phyloP scores from a whole-genome alignment of 208 protist species.

The Angomonas ambiguus region DNA sequence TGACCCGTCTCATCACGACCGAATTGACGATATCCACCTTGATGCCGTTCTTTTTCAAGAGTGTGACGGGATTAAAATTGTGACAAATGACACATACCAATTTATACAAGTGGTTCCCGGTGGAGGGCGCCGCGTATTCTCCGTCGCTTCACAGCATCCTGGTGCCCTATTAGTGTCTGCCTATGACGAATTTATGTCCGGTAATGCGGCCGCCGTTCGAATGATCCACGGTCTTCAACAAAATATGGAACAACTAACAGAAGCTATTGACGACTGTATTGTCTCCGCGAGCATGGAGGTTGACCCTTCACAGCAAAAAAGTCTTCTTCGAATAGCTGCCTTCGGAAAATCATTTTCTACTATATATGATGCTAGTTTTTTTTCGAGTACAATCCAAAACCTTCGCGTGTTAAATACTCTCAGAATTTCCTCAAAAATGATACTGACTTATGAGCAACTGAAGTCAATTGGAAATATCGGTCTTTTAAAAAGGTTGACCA shows the following conservation, averaged over 20 bases:
- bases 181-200: conserved; percentile 79
- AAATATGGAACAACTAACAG: conserved; percentile 33
- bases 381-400: conserved; percentile 70
- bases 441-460: conserved; percentile 88
- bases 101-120: conserved; percentile 62
- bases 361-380: conserved; percentile 66
- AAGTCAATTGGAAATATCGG: conserved; percentile 38
- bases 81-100: conserved; percentile 41
- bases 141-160: conserved; percentile 48
- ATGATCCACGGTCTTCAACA: conserved; percentile 67
- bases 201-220: conserved; percentile 54
- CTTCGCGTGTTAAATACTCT: conserved; percentile 91
- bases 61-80: conserved; percentile 53
- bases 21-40: conserved; percentile 48
- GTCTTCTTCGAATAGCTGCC: conserved; percentile 85
- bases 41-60: conserved; percentile 47
- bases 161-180: conserved; percentile 57
- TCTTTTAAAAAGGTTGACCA: conserved; percentile 74
- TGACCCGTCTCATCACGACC: conserved; percentile 42
- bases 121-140: conserved; percentile 61
- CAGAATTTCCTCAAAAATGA: conserved; percentile 63
- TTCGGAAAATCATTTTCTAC: conserved; percentile 94
- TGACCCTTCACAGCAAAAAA: conserved; percentile 62
- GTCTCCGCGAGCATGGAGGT: conserved; percentile 84
- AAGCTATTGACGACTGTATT: conserved; percentile 89